phyloP scores from a whole-genome alignment of 1,139 yeast species.

The Hanseniaspora uvarum region DNA sequence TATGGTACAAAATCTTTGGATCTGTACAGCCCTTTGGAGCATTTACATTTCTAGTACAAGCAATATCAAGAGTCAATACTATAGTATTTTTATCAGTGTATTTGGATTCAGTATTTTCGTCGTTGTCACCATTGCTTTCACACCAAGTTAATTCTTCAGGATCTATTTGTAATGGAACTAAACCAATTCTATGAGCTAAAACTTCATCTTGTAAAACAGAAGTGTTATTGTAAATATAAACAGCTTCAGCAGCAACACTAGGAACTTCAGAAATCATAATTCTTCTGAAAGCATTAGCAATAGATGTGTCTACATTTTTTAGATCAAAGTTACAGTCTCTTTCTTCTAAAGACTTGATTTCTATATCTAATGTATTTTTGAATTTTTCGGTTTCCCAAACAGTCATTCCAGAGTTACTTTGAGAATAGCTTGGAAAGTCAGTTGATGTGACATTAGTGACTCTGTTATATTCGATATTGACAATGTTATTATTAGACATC shows the following conservation, averaged over 20 bases:
- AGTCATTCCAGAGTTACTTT: slow-evolving; percentile 43
- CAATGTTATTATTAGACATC: slow-evolving; percentile 41
- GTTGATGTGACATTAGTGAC: slow-evolving; percentile 80
- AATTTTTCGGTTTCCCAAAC: slow-evolving; percentile 83
- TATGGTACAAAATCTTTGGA: slow-evolving; percentile 72
- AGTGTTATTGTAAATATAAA: slow-evolving; percentile 84
- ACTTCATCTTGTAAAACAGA: slow-evolving; percentile 96
- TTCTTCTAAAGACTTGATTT: slow-evolving; percentile 54
- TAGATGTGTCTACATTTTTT: slow-evolving; percentile 75
- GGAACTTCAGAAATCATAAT: slow-evolving; percentile 96
- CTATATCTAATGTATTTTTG: slow-evolving; percentile 57
- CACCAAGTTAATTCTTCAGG: slow-evolving; percentile 83
- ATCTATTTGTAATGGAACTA: slow-evolving; percentile 79
- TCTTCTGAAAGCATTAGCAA: slow-evolving; percentile 94
- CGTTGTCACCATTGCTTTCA: slow-evolving; percentile 52
- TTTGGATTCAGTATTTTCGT: slow-evolving; percentile 36
- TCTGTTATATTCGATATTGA: slow-evolving; percentile 81
- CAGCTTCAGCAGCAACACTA: slow-evolving; percentile 85
- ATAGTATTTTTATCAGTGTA: slow-evolving; percentile 82
- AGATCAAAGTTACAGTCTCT: slow-evolving; percentile 79
- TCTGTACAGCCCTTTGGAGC: slow-evolving; percentile 72
- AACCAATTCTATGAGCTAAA: slow-evolving; percentile 85
- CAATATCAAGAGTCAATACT: slow-evolving; percentile 68
- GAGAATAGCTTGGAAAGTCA: slow-evolving; percentile 77
- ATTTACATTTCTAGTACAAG: slow-evolving; percentile 75